A percentile compares a stretch with the other conserved stretches of the same genome.
Evolutionary conservation across 768 basidiomycete genomes (phyloP).

Genomic region (Amyloporia xantha): DNA sequence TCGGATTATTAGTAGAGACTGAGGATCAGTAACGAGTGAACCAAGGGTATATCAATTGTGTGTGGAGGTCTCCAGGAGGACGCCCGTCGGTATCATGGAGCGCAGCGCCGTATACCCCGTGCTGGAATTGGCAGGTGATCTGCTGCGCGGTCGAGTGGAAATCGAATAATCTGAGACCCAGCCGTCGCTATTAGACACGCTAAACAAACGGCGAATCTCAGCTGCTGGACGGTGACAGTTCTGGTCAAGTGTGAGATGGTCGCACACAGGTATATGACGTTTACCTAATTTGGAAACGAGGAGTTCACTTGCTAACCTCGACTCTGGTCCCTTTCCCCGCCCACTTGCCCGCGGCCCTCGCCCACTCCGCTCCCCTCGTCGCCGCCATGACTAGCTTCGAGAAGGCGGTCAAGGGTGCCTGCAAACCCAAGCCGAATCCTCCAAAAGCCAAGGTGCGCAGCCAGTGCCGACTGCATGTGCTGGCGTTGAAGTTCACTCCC

Average conservation of each 20-base stretch:
- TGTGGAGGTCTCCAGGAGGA: no score
- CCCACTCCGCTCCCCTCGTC: background rate
- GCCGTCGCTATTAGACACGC: no score
- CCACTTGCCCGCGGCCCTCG: background rate
- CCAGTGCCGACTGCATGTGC: background rate
- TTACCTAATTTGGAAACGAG: background rate
- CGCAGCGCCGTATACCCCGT: no score
- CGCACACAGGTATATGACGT: background rate
- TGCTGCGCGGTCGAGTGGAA: no score
- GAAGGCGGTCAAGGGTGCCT: conserved; percentile 93
- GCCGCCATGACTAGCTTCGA: conserved; percentile 51
- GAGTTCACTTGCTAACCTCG: background rate
- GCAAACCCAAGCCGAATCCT: conserved; percentile 93
- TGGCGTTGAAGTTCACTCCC: conserved; percentile 3
- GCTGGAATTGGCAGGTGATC: no score
- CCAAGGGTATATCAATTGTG: no score
- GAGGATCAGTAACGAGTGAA: no score
- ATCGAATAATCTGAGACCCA: no score
- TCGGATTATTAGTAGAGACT: no score
- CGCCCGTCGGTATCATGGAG: no score
- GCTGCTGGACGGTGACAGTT: no score
- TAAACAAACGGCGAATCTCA: no score
- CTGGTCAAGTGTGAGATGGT: background rate
- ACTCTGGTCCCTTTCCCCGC: background rate
- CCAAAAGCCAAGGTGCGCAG: conserved; percentile 86